phyloP scores from a whole-genome alignment of 352 stramenopile species.

The Phytopythium oedochilum region DNA sequence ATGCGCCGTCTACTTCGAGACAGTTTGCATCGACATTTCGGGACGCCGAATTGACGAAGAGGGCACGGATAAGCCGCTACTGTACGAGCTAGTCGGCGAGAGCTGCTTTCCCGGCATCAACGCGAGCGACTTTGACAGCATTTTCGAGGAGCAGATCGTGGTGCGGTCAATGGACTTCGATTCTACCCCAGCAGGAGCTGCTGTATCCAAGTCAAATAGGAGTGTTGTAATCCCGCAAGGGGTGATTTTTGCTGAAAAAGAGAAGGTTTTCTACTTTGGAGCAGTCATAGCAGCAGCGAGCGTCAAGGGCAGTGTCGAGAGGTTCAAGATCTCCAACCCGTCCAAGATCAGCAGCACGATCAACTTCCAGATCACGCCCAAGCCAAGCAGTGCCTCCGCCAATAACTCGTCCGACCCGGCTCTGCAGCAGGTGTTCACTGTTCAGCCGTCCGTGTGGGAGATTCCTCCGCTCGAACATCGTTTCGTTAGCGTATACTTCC shows the following conservation, averaged over 20 bases:
- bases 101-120: conserved; percentile 93
- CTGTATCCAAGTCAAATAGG: neutral
- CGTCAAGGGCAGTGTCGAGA: conserved; percentile 80
- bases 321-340: conserved; percentile 95
- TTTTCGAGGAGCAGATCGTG: conserved; percentile 96
- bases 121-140: conserved; percentile 80
- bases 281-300: conserved; percentile 62
- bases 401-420: neutral
- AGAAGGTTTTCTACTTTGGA: conserved; percentile 88
- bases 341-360: conserved; percentile 92
- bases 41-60: conserved; percentile 54
- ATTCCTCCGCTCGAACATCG: conserved; percentile 93
- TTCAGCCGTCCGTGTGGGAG: conserved; percentile 89
- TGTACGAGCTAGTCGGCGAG: conserved; percentile 90
- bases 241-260: conserved; percentile 79
- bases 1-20: conserved; percentile 64
- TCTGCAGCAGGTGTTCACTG: conserved; percentile 58
- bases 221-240: conserved; percentile 4
- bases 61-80: conserved; percentile 30
- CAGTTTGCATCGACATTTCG: conserved; percentile 68
- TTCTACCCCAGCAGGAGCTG: neutral
- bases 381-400: conserved; percentile 13
- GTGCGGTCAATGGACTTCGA: conserved; percentile 68
- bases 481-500: conserved; percentile 94
- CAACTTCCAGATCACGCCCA: conserved; percentile 65